Evolutionary conservation across 2,329 filamentous ascomycete species (phyloP), one percentile per base, ranked within the genome.

Genomic region (Lasiodiplodia gonubiensis): DNA sequence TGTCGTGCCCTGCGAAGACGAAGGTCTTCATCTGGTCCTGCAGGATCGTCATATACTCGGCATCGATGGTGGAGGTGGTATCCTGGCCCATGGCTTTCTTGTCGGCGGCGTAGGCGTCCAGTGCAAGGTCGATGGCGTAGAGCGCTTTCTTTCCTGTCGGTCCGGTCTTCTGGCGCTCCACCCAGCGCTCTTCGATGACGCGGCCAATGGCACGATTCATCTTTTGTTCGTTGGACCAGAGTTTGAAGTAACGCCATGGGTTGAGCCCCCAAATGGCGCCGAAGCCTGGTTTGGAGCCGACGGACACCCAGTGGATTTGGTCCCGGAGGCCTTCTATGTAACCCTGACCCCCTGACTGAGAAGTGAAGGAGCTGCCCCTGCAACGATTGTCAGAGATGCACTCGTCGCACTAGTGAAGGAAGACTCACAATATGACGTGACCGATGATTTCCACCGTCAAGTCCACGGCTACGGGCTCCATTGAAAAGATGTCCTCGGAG

Each of bases 1-100:
- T 75, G 64, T 79, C 77, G 48, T 79, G 76, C 0, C 78, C 78
- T 18, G 74, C 76, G 61, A 80, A 76, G 4, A 80, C 52, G 67
- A 79, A 78, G 0, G 73, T 67, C 10, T 73, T 74, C 63, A 78
- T 71, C 55, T 77, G 75, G 46, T 63, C 59, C n/a, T 63, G 46
- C 11, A 63, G 46, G 23, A 42, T 65, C 14, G 42, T 30, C 49
- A 65, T 65, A 49, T 54, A 53, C 6, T 42, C 33, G 11, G 25
- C 14, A 27, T 53, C 52, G 27, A 53, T 65, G 49, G 25, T 33
- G 25, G 25, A 10, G 16, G 52, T 37, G 53, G 30, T 16, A n/a
- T 46, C 54, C 8, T 51, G 54, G n/a, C 48, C 39, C 14, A 35
- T 10, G 18, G 42, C 12, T 30, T 52, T 67, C 39, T 52, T 52